Evolutionary conservation across 768 basidiomycete species (phyloP).

Genomic region (Termitomyces sp.): DNA sequence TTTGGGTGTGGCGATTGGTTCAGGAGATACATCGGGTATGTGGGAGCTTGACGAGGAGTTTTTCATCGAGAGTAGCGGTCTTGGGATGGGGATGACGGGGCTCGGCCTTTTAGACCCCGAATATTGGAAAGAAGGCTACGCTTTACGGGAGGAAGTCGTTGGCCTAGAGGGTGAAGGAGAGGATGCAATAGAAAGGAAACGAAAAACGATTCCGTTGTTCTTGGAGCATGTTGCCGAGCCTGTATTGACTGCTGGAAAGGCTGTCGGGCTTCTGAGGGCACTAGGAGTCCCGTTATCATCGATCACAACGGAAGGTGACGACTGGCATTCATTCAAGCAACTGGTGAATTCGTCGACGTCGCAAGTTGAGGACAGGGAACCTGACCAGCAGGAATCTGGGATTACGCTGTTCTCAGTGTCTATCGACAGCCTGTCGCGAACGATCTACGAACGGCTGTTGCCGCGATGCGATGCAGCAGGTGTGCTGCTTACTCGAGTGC

Average conservation of each 20-base stretch:
- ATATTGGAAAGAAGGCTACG: conserved; percentile 75
- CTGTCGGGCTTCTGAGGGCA: conserved; percentile 65
- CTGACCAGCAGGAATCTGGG: conserved; percentile 5
- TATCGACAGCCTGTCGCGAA: conserved; percentile 51
- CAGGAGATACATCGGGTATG: conserved; percentile 18
- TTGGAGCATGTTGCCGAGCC: conserved; percentile 53
- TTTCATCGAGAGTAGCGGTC: conserved; percentile 70
- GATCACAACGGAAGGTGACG: conserved; percentile 15
- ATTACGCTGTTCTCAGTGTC: conserved; percentile 42
- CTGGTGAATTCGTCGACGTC: conserved; percentile 25
- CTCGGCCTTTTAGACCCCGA: conserved; percentile 59
- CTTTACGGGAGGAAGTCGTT: conserved; percentile 38
- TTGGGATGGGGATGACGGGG: conserved; percentile 43
- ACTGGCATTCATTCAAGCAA: conserved; percentile 38
- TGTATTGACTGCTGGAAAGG: conserved; percentile 68
- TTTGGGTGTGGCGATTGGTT: conserved; percentile 28
- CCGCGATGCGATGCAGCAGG: conserved; percentile 51
- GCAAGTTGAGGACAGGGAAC: not conserved
- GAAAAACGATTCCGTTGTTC: conserved; percentile 50
- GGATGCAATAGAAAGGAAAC: conserved; percentile 9
- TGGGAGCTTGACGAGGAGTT: conserved; percentile 66
- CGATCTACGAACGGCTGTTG: conserved; percentile 60
- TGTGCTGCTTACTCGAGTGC: conserved; percentile 44
- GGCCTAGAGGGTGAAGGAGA: conserved; percentile 16
- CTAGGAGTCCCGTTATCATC: conserved; percentile 33